Evolutionary conservation across 2,329 filamentous ascomycete genomes (phyloP), one percentile per base, ranked within the genome.

Genomic region (Graphium sp.): DNA sequence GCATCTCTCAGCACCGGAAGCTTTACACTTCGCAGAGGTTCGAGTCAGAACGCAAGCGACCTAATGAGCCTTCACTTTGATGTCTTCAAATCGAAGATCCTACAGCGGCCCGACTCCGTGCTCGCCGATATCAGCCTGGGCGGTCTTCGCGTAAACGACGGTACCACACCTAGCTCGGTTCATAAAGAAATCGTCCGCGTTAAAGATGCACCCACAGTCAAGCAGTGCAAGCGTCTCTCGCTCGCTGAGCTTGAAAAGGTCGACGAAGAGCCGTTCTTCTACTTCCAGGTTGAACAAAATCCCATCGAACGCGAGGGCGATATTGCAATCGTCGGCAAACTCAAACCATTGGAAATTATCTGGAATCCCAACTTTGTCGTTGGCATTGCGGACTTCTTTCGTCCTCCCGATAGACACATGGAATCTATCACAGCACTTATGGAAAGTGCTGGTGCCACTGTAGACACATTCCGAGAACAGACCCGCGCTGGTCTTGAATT

Each of bases 301-400:
- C 91, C 91, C 0, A 66, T 99, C 2, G 84, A 98, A 45, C 81
- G 76, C 15, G 80, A 84, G 37, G 87, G 89, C 13, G 91, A 99
- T 42, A 77, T 91, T 14, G 83, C 84, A 6, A 58, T 99, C 19
- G 85, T 76, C 3, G 76, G 87, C 41, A 94, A 92, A 50, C 58
- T 98, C 39, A 94, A 91, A 50, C 89, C 85, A 24, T 75, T 98
- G 39, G 91, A 98, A 48, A 79, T 99, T 31, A 83, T 98, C 15
- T 98, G 93, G 67, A 99, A 98, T 41, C 89, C 91, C 1, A 81
- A 76, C 37, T 91, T 95, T 39, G 65, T 95, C 1, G 74, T 93
- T 5, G 85, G 89, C 27, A 73, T 95, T 22, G 82, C 77, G 30
- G 83, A 84, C 40, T 99, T 98, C 57, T 98, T 99, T 60, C 78